Percentiles rank a stretch among this genome's conserved stretches.
Conservation (phyloP, 2,329 filamentous ascomycete species). For the Pseudogymnoascus sp. region DNA sequence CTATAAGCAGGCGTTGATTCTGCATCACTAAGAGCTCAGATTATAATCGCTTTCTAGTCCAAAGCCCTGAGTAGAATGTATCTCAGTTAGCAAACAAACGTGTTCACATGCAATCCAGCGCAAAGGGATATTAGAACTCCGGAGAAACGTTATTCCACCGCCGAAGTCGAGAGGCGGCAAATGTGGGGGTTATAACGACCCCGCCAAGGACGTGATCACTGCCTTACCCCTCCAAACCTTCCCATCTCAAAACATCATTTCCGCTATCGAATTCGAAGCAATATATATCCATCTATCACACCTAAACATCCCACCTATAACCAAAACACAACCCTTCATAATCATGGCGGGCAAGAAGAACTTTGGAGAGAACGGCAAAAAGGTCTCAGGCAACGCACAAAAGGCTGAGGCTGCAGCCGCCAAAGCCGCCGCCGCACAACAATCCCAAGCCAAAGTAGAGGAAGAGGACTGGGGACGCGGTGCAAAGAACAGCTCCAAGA, state of each 20-base stretch:
- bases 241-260: background rate
- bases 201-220: background rate
- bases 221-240: background rate
- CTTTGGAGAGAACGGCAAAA: constrained; percentile 73
- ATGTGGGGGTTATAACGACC: constrained; percentile 6
- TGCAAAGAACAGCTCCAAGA: constrained; percentile 76
- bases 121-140: background rate
- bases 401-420: constrained; percentile 82
- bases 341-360: constrained; percentile 68
- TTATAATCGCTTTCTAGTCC: background rate
- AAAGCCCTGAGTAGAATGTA: too few species aligned
- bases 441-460: constrained; percentile 60
- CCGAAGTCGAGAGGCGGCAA: background rate
- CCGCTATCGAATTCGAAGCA: background rate
- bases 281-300: background rate
- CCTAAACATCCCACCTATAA: background rate
- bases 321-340: background rate
- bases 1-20: background rate
- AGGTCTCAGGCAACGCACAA: constrained; percentile 79
- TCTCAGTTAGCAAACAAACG: background rate
- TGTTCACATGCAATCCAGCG: background rate
- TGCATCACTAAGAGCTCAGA: background rate
- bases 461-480: constrained; percentile 78
- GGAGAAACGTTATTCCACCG: background rate
- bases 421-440: constrained; percentile 67